Conservation (phyloP, 257 asterid species). For the Ehretia macrophylla region DNA sequence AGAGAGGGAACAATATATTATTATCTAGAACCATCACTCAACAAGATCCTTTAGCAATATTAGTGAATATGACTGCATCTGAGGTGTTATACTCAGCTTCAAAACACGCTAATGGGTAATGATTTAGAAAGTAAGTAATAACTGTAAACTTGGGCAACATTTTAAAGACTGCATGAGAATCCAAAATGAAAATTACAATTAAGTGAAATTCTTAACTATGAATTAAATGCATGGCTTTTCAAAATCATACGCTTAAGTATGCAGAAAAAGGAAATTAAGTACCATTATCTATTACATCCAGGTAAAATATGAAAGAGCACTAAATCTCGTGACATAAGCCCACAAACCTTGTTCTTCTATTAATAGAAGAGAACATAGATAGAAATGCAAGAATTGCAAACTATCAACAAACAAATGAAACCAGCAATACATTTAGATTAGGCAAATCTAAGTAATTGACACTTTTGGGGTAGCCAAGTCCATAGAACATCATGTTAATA, state of each 20-base stretch:
- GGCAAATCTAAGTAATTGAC: background rate
- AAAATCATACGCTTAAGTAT: too few species aligned
- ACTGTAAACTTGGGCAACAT: background rate
- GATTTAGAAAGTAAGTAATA: background rate
- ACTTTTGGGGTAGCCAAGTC: background rate
- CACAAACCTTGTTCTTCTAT: too few species aligned
- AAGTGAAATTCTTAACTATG: too few species aligned
- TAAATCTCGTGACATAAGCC: too few species aligned
- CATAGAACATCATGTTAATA: background rate
- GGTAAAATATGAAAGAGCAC: too few species aligned
- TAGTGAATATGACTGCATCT: background rate
- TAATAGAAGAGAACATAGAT: too few species aligned
- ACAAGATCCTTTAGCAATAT: background rate
- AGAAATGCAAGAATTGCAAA: too few species aligned
- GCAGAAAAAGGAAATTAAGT: too few species aligned
- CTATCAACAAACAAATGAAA: too few species aligned
- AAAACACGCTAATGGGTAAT: background rate
- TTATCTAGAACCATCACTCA: background rate
- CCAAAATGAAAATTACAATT: background rate
- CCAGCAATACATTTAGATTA: too few species aligned
- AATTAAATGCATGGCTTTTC: too few species aligned
- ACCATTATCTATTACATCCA: too few species aligned
- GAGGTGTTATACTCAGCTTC: constrained; percentile 1
- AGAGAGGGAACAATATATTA: background rate
- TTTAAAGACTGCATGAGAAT: constrained; percentile 1